Base-by-base conservation (phyloP, 202 grass and related monocot species). In the Hordeum pubiflorum region DNA sequence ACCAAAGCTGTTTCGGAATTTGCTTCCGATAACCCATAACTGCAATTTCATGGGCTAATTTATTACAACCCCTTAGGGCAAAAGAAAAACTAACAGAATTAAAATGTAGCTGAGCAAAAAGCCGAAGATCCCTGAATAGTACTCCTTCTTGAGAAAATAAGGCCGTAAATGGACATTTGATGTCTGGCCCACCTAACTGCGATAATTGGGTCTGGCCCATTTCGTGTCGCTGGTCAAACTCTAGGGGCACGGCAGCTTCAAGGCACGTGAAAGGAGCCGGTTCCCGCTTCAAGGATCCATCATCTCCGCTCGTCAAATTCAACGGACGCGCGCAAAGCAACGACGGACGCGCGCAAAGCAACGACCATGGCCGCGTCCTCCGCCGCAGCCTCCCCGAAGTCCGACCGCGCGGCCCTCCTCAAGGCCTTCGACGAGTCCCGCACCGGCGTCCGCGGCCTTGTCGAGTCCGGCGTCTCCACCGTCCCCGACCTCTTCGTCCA, bases 391-490 rank as follows among this genome's bases (percentile, higher is more conserved):
- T 15, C 55, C 20, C 9, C 55, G 3, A 65, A n/a, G 9, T 64
- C 77, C 17, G 81, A 92, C 59, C 90, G 86, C 6, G 74, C 63
- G 2, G 77, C 76, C 38, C 87, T 89, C 14, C 63, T 92, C 46
- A 87, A 87, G 58, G 86, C 91, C 74, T 97, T 97, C 84, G 90
- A 97, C 69, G 93, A 90, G 78, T 46, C 83, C 26, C 74, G 85
- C 26, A 85, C 86, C 21, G 93, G 93, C 40, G 93, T 97, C 61
- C 83, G 89, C 6, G 93, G 90, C 74, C 82, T 97, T 64, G 83
- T 97, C 21, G 93, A 97, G 76, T 86, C 78, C 62, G 93, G 90
- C 29, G 66, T 79, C 32, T 81, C 83, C 52, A 20, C 86, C 54
- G 52, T 91, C 40, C 86, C 88, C 8, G 26, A 24, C 15, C 67